Evolutionary conservation across 2,329 filamentous ascomycete species (phyloP), one percentile per base, ranked within the genome.

Genomic region (Leptodontidium sp.): DNA sequence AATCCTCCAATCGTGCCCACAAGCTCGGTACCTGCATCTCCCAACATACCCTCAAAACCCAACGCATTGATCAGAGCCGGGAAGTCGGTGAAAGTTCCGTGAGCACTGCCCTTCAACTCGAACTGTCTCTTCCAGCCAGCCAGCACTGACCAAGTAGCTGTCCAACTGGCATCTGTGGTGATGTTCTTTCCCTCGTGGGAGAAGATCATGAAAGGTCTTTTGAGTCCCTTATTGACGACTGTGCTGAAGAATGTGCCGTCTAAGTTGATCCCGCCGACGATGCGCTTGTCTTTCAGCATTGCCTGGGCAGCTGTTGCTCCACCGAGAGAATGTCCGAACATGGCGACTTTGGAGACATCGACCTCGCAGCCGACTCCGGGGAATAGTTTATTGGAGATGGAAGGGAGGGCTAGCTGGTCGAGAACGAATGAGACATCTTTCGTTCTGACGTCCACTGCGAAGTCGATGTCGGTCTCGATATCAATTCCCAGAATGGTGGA

Each of bases 191-290:
- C 64, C 2, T 72, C 72, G 24, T 77, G 73, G 3, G 76, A 78
- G 45, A 79, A 73, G 1, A 77, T 62, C 47, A 81, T 50, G 61
- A 81, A 79, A 0, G 79, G 78, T 26, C 73, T 68, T 1, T 64
- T 35, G 11, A 78, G 71, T 2, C 78, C 79, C 1, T 66, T 64
- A 3, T 73, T 29, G 4, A 76, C 61, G 2, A 74, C 75, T 12
- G 70, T 61, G 1, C 78, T 76, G 59, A 76, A 78, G 52, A 81
- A 73, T 2, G 68, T 61, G 1, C 81, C 81, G 68, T 83, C 81
- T 21, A 82, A 72, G 58, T 81, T 80, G 6, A 82, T 68, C 1
- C 80, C 81, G 2, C 75, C 79, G 1, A 73, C 67, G 43, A 82
- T 71, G 2, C 80, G 72, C 1, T 64, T 58, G 40, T 81, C 80